Evolutionary conservation across 805 yeast genomes (phyloP), one percentile per base, ranked within the genome.

Genomic region (Kodamaea laetipori): DNA sequence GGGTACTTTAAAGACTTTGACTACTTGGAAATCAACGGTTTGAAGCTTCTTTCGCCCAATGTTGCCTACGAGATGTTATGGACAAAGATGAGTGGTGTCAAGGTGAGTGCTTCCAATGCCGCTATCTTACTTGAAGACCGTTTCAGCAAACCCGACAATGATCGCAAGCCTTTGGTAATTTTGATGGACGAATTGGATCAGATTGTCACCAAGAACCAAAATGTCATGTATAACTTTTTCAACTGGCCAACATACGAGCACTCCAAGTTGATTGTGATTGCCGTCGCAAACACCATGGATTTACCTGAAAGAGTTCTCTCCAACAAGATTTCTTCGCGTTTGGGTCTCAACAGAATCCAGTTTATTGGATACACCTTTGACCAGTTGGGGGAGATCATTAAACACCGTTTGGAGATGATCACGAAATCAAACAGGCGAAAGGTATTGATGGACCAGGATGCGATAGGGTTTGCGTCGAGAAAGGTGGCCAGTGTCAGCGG

Each of bases 261-360:
- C 51, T 90, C 98, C 4, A 83, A 83, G 54, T 69, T 94, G 39
- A 80, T 94, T 39, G 95, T 94, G 2, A 74, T 94, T 32, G 97
- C 98, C 0, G 90, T 94, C 23, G 97, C 98, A 3, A 94, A 94
- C 61, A 90, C 97, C 0, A 90, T 94, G 97, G 98, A 94, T 67
- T 68, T 94, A 37, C 98, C 99, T 0, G 99, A 94, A 60, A 72
- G 97, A 41, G 75, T 83, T 39, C 69, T 94, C 30, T 81, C 94
- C 13, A 92, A 89, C 63, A 94, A 94, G 63, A 85, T 90, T 3
- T 84, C 96, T 0, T 88, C 97, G 1, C 79, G 99, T 52, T 71
- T 94, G 45, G 99, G 99, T 1, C 72, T 90, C 27, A 80, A 86
- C 7, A 78, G 98, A 63, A 77, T 92, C 31, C 87, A 86, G 63